Evolutionary conservation across 768 basidiomycete genomes (phyloP).

Genomic region (Pulveroboletus sp.): DNA sequence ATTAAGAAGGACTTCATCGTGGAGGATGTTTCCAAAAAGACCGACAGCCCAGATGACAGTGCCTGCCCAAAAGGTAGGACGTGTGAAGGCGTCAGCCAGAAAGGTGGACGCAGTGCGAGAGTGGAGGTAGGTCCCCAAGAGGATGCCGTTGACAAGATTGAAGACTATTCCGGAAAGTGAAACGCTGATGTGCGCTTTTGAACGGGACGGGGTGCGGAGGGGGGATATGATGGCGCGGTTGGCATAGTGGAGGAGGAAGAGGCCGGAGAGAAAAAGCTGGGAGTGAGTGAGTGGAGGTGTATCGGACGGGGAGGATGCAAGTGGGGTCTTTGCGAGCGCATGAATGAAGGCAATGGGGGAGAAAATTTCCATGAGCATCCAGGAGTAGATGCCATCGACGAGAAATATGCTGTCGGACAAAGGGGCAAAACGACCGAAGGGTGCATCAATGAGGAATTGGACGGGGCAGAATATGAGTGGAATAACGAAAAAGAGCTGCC

Average conservation of each 20-base stretch:
- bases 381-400: slow-evolving; percentile 58
- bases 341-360: slow-evolving; percentile 54
- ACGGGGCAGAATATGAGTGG: slow-evolving; percentile 35
- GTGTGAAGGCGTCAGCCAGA: slow-evolving; percentile 31
- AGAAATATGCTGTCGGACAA: slow-evolving; percentile 41
- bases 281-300: slow-evolving; percentile 33
- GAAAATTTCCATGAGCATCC: slow-evolving; percentile 76
- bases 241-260: slow-evolving; percentile 73
- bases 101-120: slow-evolving; percentile 48
- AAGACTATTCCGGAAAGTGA: slow-evolving; percentile 52
- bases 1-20: slow-evolving; percentile 86
- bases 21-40: slow-evolving; percentile 72
- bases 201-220: slow-evolving; percentile 73
- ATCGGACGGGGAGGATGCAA: slow-evolving; percentile 33
- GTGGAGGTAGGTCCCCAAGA: slow-evolving; percentile 67
- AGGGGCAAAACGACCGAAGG: slow-evolving; percentile 74
- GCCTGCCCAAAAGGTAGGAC: slow-evolving; percentile 56
- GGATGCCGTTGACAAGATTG: slow-evolving; percentile 68
- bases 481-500: slow-evolving; percentile 45
- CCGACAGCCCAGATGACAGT: slow-evolving; percentile 66
- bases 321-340: slow-evolving; percentile 45
- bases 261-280: slow-evolving; percentile 45
- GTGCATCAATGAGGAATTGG: slow-evolving; percentile 59
- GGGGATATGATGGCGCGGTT: slow-evolving; percentile 82
- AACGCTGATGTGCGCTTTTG: slow-evolving; percentile 67